Base-by-base conservation (phyloP, 371 early-diverging fungal genomes). In the Zancudomyces culisetae region DNA sequence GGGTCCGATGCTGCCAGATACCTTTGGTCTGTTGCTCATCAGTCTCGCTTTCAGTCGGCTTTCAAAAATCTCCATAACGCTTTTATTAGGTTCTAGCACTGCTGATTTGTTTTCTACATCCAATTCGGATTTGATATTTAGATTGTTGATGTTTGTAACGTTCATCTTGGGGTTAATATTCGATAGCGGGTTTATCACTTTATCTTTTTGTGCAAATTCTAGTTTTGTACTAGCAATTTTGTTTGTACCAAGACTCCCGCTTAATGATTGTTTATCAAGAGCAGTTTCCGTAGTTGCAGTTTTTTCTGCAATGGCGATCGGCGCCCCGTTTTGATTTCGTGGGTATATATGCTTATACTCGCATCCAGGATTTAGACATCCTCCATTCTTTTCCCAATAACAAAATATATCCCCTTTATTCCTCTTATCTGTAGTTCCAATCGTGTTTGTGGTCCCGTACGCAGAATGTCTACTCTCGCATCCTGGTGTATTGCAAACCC, bases 311-410 rank as follows among this genome's bases (percentile, higher is more conserved):
- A 24, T 8, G n/a, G 4, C 4, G 8, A n/a, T 27, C n/a, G 48
- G 22, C 26, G 2, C 27, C 19, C 13, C n/a, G 29, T 19, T 27
- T 13, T 24, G 8, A 3, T 24, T n/a, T n/a, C 4, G 3, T 23
- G 19, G 4, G 48, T 4, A 23, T n/a, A 27, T 20, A 27, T 48
- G 48, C 29, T 19, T 48, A 13, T 4, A 23, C 2, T 10, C 4
- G n/a, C 48, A 48, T 10, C 29, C 27, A 10, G 48, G 15, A n/a
- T 27, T 24, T 29, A 48, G 26, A 48, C 48, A 48, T n/a, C 48
- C 48, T 27, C 48, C 48, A n/a, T 48, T 48, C 10, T 48, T 20
- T 26, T 48, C 48, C 48, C 48, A 48, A n/a, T 23, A 48, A 29
- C 48, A 48, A 6, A 48, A 20, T 3, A 26, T 27, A 6, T 35